Percentiles rank a stretch among this genome's conserved stretches.
These are phyloP conservation scores for Cyberlindnera lachancei DNA, from an alignment of 805 yeast genomes.

Conservation along the genomic window DNA sequence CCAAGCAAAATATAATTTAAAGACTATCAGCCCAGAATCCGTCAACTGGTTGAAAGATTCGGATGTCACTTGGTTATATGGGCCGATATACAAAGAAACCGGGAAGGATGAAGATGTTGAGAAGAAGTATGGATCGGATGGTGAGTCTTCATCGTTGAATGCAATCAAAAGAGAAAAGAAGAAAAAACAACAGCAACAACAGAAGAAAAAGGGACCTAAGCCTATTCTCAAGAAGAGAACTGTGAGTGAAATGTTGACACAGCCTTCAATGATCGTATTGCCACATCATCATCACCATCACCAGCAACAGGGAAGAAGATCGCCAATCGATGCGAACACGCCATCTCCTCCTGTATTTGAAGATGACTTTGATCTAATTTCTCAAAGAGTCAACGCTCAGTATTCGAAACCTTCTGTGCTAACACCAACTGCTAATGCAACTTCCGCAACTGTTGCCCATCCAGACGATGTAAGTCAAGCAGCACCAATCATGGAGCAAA, in stretches of 20 bases:
- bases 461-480: neutral
- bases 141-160: conserved; percentile 25
- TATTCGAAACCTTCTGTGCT: conserved; percentile 7
- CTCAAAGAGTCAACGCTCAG: conserved; percentile 22
- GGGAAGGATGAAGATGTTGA: conserved; percentile 12
- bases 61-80: conserved; percentile 97
- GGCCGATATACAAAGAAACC: conserved; percentile 45
- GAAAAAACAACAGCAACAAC: conserved; percentile 9
- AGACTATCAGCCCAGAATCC: conserved; percentile 82
- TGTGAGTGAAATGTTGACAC: conserved; percentile 72
- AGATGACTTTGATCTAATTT: conserved; percentile 21
- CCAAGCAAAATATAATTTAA: conserved; percentile 68
- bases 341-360: conserved; percentile 22
- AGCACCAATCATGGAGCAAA: neutral
- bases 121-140: conserved; percentile 33
- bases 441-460: neutral
- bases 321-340: conserved; percentile 2
- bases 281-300: conserved; percentile 16
- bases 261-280: conserved; percentile 30
- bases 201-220: conserved; percentile 39
- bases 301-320: conserved; percentile 8
- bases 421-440: neutral
- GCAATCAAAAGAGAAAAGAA: conserved; percentile 15
- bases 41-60: conserved; percentile 96
- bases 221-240: conserved; percentile 87